These are phyloP conservation scores for Collybiopsis luxurians DNA, from an alignment of 768 basidiomycete genomes.

Conservation along the genomic window DNA sequence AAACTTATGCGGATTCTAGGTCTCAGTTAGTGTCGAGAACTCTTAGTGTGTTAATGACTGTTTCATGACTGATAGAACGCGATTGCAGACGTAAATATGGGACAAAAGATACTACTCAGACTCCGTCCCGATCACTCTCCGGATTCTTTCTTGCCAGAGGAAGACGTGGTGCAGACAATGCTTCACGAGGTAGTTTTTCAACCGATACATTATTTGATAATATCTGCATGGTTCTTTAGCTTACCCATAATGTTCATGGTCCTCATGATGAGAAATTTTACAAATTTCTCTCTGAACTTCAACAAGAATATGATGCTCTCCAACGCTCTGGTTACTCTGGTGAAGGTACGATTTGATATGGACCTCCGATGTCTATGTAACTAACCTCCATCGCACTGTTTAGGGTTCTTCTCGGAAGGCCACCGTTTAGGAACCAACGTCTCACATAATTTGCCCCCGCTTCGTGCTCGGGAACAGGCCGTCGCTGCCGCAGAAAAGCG, in stretches of 20 bases:
- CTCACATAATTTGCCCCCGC: slow-evolving; percentile 65
- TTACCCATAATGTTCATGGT: slow-evolving; percentile 86
- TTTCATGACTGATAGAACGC: slow-evolving; percentile 2
- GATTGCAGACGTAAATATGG: slow-evolving; percentile 66
- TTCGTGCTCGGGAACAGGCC: slow-evolving; percentile 64
- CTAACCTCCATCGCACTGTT: background rate
- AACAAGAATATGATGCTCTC: slow-evolving; percentile 83
- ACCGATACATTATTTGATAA: background rate
- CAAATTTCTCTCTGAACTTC: slow-evolving; percentile 65
- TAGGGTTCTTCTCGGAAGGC: slow-evolving; percentile 62
- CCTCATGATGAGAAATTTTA: slow-evolving; percentile 88
- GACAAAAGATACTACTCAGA: slow-evolving; percentile 80
- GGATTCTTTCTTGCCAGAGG: slow-evolving; percentile 72
- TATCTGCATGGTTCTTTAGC: slow-evolving; percentile 36
- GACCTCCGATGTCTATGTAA: background rate
- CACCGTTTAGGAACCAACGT: slow-evolving; percentile 62
- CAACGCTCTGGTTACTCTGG: slow-evolving; percentile 82
- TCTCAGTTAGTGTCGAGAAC: slow-evolving; percentile 27
- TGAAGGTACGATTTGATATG: slow-evolving; percentile 63
- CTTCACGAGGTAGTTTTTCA: slow-evolving; percentile 70
- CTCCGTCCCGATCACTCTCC: slow-evolving; percentile 69
- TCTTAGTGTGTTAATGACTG: background rate
- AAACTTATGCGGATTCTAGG: slow-evolving; percentile 19
- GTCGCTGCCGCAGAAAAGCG: slow-evolving; percentile 82
- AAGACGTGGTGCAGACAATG: slow-evolving; percentile 80